A percentile compares a stretch with the other conserved stretches of the same genome.
These are phyloP conservation scores for Euptelea pleiosperma DNA, from an alignment of 164 flowering plant genomes.

Conservation along the genomic window DNA sequence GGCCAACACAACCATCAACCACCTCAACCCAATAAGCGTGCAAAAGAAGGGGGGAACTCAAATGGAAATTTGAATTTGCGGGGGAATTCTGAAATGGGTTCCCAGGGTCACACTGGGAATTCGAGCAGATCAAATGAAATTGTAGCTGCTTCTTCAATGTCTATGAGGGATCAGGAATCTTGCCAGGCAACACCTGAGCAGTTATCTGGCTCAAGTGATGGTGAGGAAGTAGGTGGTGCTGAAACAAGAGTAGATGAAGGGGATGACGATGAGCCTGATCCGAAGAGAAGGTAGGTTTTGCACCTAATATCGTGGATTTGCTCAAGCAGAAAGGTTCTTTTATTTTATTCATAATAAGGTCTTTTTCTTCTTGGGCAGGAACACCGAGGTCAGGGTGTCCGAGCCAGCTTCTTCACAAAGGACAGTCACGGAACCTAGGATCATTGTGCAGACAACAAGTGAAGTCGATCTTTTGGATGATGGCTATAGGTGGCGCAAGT, in stretches of 20 bases:
- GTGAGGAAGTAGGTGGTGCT: constrained; percentile 48
- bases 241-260: constrained; percentile 28
- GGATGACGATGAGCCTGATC: constrained; percentile 57
- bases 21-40: constrained; percentile 53
- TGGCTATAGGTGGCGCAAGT: constrained; percentile 97
- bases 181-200: constrained; percentile 34
- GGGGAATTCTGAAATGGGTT: constrained; percentile 31
- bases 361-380: constrained; percentile 37
- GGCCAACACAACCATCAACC: constrained; percentile 81
- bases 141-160: constrained; percentile 20
- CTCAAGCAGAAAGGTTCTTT: neutral
- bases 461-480: constrained; percentile 98
- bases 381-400: constrained; percentile 32
- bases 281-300: constrained; percentile 66
- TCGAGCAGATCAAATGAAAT: constrained; percentile 24
- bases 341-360: neutral
- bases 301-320: neutral
- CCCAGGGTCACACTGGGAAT: constrained; percentile 26
- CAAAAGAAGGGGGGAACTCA: constrained; percentile 42
- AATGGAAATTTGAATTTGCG: constrained; percentile 33
- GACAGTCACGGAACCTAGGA: constrained; percentile 75
- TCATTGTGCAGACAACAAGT: constrained; percentile 92
- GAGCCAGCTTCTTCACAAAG: constrained; percentile 43
- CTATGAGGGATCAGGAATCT: constrained; percentile 34
- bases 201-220: constrained; percentile 42